phyloP scores from a whole-genome alignment of 305 asterid species.

The Fraxinus velutina region DNA sequence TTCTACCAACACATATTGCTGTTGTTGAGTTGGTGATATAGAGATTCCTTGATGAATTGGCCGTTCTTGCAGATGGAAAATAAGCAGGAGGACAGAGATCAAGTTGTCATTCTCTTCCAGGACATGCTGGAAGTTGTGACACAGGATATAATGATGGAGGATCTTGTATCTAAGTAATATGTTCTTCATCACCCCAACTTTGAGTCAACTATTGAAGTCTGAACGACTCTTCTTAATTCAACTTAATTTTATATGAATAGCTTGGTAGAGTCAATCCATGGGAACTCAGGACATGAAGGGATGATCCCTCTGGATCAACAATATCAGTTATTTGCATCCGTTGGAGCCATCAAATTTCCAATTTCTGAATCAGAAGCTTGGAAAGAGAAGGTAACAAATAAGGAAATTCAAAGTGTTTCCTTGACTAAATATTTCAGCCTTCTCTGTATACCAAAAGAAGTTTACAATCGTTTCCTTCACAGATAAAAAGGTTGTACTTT shows the following conservation, averaged over 20 bases:
- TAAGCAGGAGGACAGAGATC: constrained; percentile 92
- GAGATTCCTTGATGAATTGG: constrained; percentile 20
- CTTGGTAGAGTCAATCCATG: constrained; percentile 82
- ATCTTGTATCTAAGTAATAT: constrained; percentile 68
- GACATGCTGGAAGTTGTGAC: constrained; percentile 98
- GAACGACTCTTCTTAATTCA: constrained; percentile 20
- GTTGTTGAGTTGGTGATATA: constrained; percentile 10
- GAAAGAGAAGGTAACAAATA: constrained; percentile 78
- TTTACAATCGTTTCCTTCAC: constrained; percentile 30
- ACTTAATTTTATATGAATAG: constrained; percentile 38
- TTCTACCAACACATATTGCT: constrained; percentile 10
- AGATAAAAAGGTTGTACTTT: constrained; percentile 92
- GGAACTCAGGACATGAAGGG: constrained; percentile 79
- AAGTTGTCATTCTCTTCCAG: constrained; percentile 95
- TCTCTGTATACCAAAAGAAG: constrained; percentile 5
- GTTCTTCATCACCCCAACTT: constrained; percentile 19
- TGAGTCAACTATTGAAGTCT: constrained; percentile 24
- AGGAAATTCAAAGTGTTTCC: constrained; percentile 13
- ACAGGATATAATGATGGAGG: constrained; percentile 87
- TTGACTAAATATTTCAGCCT: background rate
- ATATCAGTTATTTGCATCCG: constrained; percentile 95
- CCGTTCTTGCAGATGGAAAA: constrained; percentile 67
- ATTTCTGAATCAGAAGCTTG: constrained; percentile 92
- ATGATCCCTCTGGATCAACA: constrained; percentile 83
- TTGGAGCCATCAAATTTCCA: constrained; percentile 93